Conservation (phyloP, 305 asterid genomes). For the Rubia tinctorum region DNA sequence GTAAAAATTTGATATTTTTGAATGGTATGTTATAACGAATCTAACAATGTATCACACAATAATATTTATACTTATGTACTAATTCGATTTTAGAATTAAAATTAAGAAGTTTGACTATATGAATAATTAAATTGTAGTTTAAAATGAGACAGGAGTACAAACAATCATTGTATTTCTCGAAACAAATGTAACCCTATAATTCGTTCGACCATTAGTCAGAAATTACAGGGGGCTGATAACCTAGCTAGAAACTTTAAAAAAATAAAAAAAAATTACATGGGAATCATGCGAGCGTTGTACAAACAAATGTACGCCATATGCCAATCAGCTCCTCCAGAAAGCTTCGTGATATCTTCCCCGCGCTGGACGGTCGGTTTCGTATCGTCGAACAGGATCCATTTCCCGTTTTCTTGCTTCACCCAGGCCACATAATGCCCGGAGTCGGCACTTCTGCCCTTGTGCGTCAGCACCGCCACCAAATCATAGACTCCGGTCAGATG, state of each 20-base stretch:
- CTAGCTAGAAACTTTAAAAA: neutral
- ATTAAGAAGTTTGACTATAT: too few species aligned
- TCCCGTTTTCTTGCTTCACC: constrained; percentile 30
- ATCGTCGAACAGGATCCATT: neutral
- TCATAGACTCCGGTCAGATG: constrained; percentile 85
- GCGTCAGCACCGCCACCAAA: constrained; percentile 95
- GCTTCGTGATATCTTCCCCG: neutral
- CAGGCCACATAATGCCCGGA: constrained; percentile 97
- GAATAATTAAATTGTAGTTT: too few species aligned
- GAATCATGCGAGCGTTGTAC: neutral
- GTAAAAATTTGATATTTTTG: too few species aligned
- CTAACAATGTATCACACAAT: too few species aligned
- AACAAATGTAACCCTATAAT: neutral
- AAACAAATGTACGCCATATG: neutral
- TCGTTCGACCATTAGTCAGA: too few species aligned
- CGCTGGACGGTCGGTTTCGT: neutral
- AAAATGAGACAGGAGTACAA: too few species aligned
- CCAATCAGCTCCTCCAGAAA: neutral
- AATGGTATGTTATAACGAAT: too few species aligned
- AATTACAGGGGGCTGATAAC: neutral
- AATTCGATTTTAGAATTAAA: too few species aligned
- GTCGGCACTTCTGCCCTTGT: constrained; percentile 98
- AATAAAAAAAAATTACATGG: neutral
- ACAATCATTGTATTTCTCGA: neutral
- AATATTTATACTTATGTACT: too few species aligned